Percentiles rank a stretch among this genome's conserved stretches.
Conservation (phyloP, 306 rosid genomes). For the Calophaca sinica region DNA sequence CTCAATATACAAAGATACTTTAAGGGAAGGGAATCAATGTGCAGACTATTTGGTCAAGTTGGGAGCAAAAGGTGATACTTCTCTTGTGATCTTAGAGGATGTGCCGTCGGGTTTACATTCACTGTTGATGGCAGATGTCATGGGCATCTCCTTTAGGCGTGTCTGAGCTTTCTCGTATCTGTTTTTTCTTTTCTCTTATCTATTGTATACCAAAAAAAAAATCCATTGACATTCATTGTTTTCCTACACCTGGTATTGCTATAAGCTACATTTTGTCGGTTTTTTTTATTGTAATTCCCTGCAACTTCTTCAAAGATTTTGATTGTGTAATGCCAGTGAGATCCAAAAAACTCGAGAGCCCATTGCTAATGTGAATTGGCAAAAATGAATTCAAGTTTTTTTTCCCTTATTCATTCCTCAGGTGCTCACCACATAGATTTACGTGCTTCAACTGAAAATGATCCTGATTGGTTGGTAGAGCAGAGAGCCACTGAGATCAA, state of each 20-base stretch:
- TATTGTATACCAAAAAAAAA: too few relatives aligned
- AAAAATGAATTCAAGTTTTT: constrained; percentile 7
- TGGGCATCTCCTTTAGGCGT: too few relatives aligned
- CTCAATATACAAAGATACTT: too few relatives aligned
- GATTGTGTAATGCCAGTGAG: not conserved
- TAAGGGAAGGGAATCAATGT: too few relatives aligned
- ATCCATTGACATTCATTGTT: not conserved
- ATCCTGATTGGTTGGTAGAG: constrained; percentile 81
- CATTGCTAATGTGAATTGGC: not conserved
- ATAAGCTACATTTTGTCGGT: constrained; percentile 7
- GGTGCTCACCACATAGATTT: constrained; percentile 89
- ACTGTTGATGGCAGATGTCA: too few relatives aligned
- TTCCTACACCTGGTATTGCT: not conserved
- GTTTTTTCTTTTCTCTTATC: too few relatives aligned
- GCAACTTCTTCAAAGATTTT: not conserved
- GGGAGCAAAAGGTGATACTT: too few relatives aligned
- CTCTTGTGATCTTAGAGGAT: too few relatives aligned
- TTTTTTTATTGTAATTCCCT: too few relatives aligned
- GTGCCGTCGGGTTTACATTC: too few relatives aligned
- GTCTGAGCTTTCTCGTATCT: too few relatives aligned
- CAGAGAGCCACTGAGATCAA: constrained; percentile 72
- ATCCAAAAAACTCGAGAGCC: not conserved
- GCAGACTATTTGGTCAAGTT: too few relatives aligned
- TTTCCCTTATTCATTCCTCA: constrained; percentile 38
- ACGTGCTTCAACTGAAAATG: constrained; percentile 70